These are phyloP conservation scores for Xylaria sp. DNA, from an alignment of 2,329 filamentous ascomycete species.

Conservation along the genomic window DNA sequence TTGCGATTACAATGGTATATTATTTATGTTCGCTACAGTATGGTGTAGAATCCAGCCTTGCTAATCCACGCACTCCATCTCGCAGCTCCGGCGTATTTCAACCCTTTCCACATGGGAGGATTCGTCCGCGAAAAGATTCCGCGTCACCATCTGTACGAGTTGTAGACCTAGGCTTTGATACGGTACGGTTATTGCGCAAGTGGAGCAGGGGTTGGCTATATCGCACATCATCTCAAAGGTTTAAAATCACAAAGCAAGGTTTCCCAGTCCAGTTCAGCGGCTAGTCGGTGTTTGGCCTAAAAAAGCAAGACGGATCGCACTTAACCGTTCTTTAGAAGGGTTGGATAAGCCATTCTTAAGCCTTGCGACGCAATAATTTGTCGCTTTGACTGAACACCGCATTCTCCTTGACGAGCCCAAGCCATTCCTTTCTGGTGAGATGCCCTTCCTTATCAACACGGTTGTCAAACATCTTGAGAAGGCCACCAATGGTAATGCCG, in stretches of 20 bases:
- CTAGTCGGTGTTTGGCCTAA: not conserved
- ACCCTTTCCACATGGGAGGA: not conserved
- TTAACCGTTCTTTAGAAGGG: not conserved
- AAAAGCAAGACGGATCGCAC: constrained; percentile 6
- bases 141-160: not conserved
- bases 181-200: not conserved
- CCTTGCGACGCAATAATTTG: constrained; percentile 62
- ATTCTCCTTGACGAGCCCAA: constrained; percentile 67
- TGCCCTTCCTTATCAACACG: constrained; percentile 64
- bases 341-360: constrained; percentile 38
- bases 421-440: constrained; percentile 66
- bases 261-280: not conserved
- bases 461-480: constrained; percentile 65
- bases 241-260: constrained; percentile 8
- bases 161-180: not conserved
- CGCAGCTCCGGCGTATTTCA: not conserved
- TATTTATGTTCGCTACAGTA: constrained; percentile 16
- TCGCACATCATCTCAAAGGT: not conserved
- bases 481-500: constrained; percentile 65
- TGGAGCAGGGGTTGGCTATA: not conserved
- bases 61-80: not conserved
- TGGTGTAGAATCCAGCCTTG: not conserved
- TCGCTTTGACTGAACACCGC: constrained; percentile 65
- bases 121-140: not conserved
- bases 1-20: constrained; percentile 11